These are phyloP conservation scores for Cucumis cinereus DNA, from an alignment of 306 rosid species.

Conservation along the genomic window DNA sequence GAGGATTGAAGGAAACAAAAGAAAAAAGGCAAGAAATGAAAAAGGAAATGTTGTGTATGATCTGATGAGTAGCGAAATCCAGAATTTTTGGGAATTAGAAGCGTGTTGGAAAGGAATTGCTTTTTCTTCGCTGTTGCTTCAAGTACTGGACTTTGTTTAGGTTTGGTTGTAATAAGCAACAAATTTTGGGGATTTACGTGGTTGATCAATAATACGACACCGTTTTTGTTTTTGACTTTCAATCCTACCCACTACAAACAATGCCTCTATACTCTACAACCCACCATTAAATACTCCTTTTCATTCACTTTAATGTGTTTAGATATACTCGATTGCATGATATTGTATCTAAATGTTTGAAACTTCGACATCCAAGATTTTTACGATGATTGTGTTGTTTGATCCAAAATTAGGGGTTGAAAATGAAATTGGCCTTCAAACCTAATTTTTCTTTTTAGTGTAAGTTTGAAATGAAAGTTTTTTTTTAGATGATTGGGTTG, in stretches of 20 bases:
- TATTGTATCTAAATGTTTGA: no score
- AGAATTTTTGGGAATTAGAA: background rate
- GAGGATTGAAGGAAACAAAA: background rate
- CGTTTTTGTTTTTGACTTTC: background rate
- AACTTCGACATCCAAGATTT: no score
- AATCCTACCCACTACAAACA: background rate
- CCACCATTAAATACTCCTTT: no score
- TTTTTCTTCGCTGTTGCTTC: constrained; percentile 25
- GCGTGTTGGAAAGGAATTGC: constrained; percentile 28
- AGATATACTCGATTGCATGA: no score
- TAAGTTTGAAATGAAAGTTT: no score
- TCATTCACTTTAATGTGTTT: no score
- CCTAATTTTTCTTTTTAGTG: no score
- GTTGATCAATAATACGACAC: background rate
- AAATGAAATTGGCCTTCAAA: no score
- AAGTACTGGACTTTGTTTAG: background rate
- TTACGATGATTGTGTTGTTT: no score
- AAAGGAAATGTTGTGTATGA: background rate
- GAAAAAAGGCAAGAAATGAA: background rate
- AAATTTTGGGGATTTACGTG: background rate
- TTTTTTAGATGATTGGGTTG: no score
- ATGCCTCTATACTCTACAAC: no score
- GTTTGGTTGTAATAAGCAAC: background rate
- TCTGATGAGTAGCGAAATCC: background rate
- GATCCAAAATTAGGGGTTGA: no score